These are phyloP conservation scores for Metschnikowia koreensis DNA, from an alignment of 805 yeast genomes.

Conservation along the genomic window DNA sequence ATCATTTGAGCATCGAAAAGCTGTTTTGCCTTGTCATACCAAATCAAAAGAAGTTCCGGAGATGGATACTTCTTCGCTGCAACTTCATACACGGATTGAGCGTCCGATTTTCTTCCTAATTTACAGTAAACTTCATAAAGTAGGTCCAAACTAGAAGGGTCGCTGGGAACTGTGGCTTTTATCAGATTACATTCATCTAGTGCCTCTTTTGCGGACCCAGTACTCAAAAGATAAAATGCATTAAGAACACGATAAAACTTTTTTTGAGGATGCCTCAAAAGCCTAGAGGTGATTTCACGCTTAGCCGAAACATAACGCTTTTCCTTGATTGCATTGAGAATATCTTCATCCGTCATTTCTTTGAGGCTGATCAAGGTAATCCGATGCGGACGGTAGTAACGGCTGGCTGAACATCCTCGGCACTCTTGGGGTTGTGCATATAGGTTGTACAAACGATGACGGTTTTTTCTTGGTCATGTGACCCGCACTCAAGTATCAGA, in stretches of 20 bases:
- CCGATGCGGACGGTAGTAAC: not conserved
- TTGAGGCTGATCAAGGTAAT: not conserved
- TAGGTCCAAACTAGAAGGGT: slow-evolving; percentile 49
- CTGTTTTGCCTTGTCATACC: slow-evolving; percentile 57
- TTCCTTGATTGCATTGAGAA: slow-evolving; percentile 45
- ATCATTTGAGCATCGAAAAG: slow-evolving; percentile 48
- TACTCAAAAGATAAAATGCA: slow-evolving; percentile 31
- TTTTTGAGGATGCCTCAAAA: slow-evolving; percentile 55
- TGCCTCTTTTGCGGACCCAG: slow-evolving; percentile 35
- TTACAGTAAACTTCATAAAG: slow-evolving; percentile 45
- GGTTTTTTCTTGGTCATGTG: slow-evolving; percentile 9
- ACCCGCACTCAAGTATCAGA: not conserved
- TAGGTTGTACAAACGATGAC: not conserved
- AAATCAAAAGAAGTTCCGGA: slow-evolving; percentile 44
- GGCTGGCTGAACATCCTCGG: not conserved
- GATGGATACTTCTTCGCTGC: slow-evolving; percentile 58
- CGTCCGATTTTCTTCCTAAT: slow-evolving; percentile 33
- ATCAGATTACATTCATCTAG: slow-evolving; percentile 28
- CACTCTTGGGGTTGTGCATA: slow-evolving; percentile 3
- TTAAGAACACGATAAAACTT: slow-evolving; percentile 52
- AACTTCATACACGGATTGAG: slow-evolving; percentile 52
- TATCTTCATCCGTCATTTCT: slow-evolving; percentile 25
- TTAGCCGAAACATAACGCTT: slow-evolving; percentile 57
- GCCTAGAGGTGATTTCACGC: slow-evolving; percentile 45
- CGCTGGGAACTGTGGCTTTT: slow-evolving; percentile 47